These are phyloP conservation scores for Cryptococcus sp. DNA, from an alignment of 1,284 basidiomycete genomes.

Conservation along the genomic window DNA sequence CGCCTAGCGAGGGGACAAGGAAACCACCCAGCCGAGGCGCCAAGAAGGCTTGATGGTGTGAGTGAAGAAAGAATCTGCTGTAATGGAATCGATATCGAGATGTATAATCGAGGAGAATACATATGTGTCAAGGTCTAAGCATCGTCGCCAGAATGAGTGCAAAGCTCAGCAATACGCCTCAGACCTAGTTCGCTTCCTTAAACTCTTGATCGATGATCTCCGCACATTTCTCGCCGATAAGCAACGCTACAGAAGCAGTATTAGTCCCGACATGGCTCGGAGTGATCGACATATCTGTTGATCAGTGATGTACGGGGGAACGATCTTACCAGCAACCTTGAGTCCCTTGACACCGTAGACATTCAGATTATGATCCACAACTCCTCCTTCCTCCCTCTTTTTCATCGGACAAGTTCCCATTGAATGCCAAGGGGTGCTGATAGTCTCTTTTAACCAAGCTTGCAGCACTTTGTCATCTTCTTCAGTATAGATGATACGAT, in stretches of 20 bases:
- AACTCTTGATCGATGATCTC: constrained; percentile 51
- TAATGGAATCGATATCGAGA: not conserved
- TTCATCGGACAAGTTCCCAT: constrained; percentile 63
- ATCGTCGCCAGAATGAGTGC: no score
- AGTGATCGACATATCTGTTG: constrained; percentile 47
- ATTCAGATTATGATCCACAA: constrained; percentile 59
- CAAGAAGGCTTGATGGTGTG: constrained; percentile 18
- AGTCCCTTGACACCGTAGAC: constrained; percentile 60
- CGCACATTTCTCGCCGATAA: constrained; percentile 55
- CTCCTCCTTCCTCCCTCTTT: constrained; percentile 55
- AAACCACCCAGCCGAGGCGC: constrained; percentile 28
- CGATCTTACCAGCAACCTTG: constrained; percentile 54
- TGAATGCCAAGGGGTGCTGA: constrained; percentile 31
- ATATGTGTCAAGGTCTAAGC: no score
- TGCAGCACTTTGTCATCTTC: constrained; percentile 58
- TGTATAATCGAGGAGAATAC: no score
- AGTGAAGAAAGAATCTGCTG: not conserved
- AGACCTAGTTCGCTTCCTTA: no score
- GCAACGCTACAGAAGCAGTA: constrained; percentile 53
- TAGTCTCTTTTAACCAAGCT: constrained; percentile 42
- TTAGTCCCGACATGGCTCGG: constrained; percentile 55
- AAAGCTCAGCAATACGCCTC: no score
- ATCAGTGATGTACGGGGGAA: not conserved
- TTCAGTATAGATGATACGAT: constrained; percentile 51
- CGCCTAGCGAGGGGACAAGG: constrained; percentile 22